Percentiles rank a stretch among this genome's conserved stretches.
These are phyloP conservation scores for Magnaporthiopsis poae DNA, from an alignment of 2,329 filamentous ascomycete genomes.

Conservation along the genomic window DNA sequence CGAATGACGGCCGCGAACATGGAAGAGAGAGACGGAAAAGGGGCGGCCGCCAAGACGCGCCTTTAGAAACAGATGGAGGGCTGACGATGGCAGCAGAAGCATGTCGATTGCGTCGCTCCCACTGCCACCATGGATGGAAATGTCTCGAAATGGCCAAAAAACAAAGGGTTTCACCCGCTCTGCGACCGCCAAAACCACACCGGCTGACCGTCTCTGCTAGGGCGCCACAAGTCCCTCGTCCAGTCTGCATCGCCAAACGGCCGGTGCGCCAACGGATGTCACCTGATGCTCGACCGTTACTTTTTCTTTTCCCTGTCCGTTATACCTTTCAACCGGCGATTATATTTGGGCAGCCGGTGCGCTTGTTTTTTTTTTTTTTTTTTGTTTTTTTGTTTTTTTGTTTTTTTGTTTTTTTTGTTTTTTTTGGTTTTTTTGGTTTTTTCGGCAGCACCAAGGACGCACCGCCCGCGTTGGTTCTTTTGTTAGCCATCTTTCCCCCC, in stretches of 20 bases:
- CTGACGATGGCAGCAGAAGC: not conserved
- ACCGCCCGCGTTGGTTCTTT: not conserved
- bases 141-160: not conserved
- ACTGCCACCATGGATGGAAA: not conserved
- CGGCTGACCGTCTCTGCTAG: not conserved
- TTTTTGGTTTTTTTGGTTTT: too few species aligned
- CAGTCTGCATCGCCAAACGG: not conserved
- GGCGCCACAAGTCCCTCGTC: not conserved
- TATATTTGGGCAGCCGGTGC: too few species aligned
- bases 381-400: not conserved
- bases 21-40: not conserved
- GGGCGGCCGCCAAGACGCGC: not conserved
- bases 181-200: not conserved
- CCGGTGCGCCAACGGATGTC: not conserved
- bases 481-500: not conserved
- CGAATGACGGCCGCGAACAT: not conserved
- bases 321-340: not conserved
- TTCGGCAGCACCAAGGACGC: too few species aligned
- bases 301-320: not conserved
- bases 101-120: not conserved
- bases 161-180: not conserved
- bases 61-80: not conserved
- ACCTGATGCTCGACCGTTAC: not conserved
- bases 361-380: not conserved
- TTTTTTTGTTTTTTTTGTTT: too few species aligned